A percentile compares a stretch with the other conserved stretches of the same genome.
Evolutionary conservation across 2,329 filamentous ascomycete species (phyloP).

Genomic region (Penicillium sclerotiorum): DNA sequence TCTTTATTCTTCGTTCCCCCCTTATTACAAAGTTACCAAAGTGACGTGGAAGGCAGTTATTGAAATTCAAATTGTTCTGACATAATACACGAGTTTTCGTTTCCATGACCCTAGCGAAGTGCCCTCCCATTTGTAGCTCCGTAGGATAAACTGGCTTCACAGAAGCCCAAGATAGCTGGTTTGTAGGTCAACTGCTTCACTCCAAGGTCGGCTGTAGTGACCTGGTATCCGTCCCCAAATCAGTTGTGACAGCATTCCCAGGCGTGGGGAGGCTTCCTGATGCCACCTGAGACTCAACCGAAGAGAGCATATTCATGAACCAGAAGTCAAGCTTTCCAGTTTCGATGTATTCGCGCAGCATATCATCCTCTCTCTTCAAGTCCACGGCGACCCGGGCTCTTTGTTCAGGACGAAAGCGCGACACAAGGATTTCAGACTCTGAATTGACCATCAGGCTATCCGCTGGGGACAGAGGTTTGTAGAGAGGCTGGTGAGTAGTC

Average conservation of each 20-base stretch:
- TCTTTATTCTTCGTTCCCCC: neutral
- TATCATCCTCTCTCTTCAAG: constrained; percentile 71
- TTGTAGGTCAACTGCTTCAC: constrained; percentile 9
- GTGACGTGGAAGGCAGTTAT: neutral
- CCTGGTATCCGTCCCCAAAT: neutral
- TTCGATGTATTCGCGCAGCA: constrained; percentile 66
- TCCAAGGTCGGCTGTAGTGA: no score
- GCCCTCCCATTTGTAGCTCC: neutral
- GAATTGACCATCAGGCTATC: constrained; percentile 33
- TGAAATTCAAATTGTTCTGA: neutral
- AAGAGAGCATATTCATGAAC: constrained; percentile 48
- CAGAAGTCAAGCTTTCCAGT: constrained; percentile 71
- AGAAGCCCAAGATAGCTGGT: neutral
- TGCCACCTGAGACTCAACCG: constrained; percentile 17
- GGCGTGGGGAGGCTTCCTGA: neutral
- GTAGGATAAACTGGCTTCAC: neutral
- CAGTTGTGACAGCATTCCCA: neutral
- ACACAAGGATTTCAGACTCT: constrained; percentile 54
- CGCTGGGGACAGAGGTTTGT: constrained; percentile 29
- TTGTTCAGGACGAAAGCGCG: constrained; percentile 63
- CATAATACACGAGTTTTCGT: constrained; percentile 6
- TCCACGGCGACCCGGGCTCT: constrained; percentile 70
- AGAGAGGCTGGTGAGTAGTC: constrained; percentile 18
- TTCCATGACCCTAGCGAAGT: neutral
- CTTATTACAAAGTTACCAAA: neutral